Percentiles rank a stretch among this genome's conserved stretches.
Evolutionary conservation across 176 grass and related monocot species (phyloP).

Genomic region (Rhynchospora tenuis): DNA sequence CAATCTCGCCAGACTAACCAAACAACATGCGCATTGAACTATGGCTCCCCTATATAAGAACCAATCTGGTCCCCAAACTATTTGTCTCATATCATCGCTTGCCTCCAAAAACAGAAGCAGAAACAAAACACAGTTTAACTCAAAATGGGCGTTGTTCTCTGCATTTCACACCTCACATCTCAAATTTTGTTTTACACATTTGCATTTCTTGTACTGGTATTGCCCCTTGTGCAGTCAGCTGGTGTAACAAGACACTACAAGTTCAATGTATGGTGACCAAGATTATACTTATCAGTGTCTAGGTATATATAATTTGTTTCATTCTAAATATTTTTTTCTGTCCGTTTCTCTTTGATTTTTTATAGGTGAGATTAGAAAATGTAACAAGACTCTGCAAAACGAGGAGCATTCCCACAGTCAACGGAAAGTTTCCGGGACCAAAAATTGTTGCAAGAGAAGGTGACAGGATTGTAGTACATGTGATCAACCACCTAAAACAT

Average conservation of each 20-base stretch:
- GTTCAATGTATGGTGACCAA: constrained; percentile 44
- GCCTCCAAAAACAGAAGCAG: constrained; percentile 19
- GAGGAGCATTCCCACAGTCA: constrained; percentile 77
- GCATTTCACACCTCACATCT: constrained; percentile 1
- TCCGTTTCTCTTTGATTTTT: not conserved
- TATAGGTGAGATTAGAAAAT: constrained; percentile 50
- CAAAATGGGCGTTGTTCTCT: constrained; percentile 19
- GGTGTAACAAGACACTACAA: constrained; percentile 47
- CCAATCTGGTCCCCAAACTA: constrained; percentile 12
- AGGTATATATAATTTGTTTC: not conserved
- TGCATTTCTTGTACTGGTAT: constrained; percentile 25
- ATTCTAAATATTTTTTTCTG: not conserved
- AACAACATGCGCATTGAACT: constrained; percentile 31
- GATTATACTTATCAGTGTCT: not conserved
- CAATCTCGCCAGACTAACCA: constrained; percentile 42
- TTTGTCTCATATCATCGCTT: constrained; percentile 34
- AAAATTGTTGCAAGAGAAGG: constrained; percentile 44
- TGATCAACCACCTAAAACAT: constrained; percentile 58
- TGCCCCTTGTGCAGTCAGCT: constrained; percentile 27
- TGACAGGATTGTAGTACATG: constrained; percentile 62
- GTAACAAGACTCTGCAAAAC: constrained; percentile 66
- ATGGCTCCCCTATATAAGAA: constrained; percentile 39
- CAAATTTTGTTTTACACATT: constrained; percentile 21
- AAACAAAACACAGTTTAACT: not conserved
- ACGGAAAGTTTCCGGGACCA: constrained; percentile 69